Evolutionary conservation across 352 stramenopile species (phyloP).

Genomic region (Plasmopara halstedii): DNA sequence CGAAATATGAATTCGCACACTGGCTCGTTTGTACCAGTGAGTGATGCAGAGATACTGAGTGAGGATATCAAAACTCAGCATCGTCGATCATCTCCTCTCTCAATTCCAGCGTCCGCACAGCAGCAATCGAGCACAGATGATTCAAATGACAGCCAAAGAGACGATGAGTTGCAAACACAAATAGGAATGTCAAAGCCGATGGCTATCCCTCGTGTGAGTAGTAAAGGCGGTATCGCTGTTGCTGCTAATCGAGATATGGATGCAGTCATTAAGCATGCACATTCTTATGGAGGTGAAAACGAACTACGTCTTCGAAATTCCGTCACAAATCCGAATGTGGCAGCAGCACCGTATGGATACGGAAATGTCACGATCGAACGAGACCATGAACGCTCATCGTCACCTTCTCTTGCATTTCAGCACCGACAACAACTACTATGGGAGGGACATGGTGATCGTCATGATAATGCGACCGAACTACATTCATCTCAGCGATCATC

Average conservation of each 20-base stretch:
- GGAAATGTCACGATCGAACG: constrained; percentile 63
- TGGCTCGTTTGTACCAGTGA: constrained; percentile 35
- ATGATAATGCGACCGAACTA: constrained; percentile 23
- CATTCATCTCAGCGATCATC: constrained; percentile 19
- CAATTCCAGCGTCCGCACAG: constrained; percentile 13
- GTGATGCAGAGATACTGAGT: constrained; percentile 19
- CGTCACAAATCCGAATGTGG: constrained; percentile 54
- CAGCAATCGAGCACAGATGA: constrained; percentile 18
- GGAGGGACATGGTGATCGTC: constrained; percentile 17
- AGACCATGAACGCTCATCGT: constrained; percentile 19
- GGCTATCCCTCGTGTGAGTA: constrained; percentile 62
- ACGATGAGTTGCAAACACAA: constrained; percentile 18
- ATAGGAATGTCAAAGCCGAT: constrained; percentile 66
- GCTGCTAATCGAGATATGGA: constrained; percentile 10
- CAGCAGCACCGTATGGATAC: constrained; percentile 64
- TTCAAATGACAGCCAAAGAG: constrained; percentile 3
- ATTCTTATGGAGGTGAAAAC: constrained; percentile 57
- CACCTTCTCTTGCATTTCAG: constrained; percentile 24
- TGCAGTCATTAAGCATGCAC: constrained; percentile 37
- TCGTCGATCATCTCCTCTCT: constrained; percentile 35
- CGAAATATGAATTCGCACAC: constrained; percentile 12
- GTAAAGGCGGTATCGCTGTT: constrained; percentile 20
- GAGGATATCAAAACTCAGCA: constrained; percentile 18
- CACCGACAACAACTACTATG: constrained; percentile 28
- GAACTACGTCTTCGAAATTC: constrained; percentile 37